Base-by-base conservation (phyloP, 1,284 basidiomycete genomes). In the Pseudozyma sp. region DNA sequence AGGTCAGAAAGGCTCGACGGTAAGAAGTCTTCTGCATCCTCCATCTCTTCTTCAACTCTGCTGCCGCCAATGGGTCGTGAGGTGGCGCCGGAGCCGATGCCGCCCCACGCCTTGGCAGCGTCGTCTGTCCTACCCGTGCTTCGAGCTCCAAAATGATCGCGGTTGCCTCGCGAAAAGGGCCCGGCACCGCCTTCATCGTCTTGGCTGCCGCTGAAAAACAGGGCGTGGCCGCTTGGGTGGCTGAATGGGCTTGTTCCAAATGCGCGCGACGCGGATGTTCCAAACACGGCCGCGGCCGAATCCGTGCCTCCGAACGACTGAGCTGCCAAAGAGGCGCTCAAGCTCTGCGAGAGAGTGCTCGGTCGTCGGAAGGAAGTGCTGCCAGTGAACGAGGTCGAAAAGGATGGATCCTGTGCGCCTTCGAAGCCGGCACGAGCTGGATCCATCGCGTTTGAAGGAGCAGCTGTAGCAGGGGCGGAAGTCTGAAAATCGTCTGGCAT, bases 401-500 rank as follows among this genome's bases (percentile, higher is more conserved):
- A 4, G 3, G 58, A 10, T 24, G 54, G 44, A 43, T 65, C 65
- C 13, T 48, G 66, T 7, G 19, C 40, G 29, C 64, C 54, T 29
- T 70, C 68, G 11, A 66, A 66, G 6, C 63, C 64, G 24, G 60
- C 62, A 3, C 63, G 58, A 7, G 37, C 59, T 16, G 61, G 50
- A 37, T 66, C 57, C 9, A 24, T 24, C 9, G 19, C 13, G 17
- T 44, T 42, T 16, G 57, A 53, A n/a, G 45, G 31, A 11, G 54
- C 48, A n/a, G 51, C 30, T 14, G 58, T 30, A n/a, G 42, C 30
- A 4, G 52, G 43, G 9, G 59, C 44, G 0, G 58, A 43, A 5
- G 61, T 35, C 19, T 80, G 75, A 30, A 84, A 81, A 66, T 90
- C 89, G 63, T 90, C 88, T 10, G 88, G 87, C 49, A 89, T 86